These are phyloP conservation scores for Trichosanthes truncata DNA, from an alignment of 306 rosid genomes.

Conservation along the genomic window DNA sequence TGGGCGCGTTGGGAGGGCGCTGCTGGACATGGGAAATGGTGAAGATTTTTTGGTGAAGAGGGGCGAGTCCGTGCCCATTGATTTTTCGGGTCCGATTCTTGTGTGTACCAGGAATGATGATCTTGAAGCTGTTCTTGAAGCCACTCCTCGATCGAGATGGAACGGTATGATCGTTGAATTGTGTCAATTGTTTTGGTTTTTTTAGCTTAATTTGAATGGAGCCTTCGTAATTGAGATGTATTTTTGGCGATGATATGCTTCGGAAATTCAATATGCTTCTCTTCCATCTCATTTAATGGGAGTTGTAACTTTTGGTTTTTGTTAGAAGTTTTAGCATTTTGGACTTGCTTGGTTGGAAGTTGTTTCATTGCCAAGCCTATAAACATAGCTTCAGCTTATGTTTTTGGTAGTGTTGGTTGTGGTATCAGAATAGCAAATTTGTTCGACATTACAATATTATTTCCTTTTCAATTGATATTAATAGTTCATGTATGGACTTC, in stretches of 20 bases:
- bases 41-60: conserved; percentile 53
- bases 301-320: neutral
- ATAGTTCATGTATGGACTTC: neutral
- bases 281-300: too few species aligned
- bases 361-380: neutral
- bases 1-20: conserved; percentile 78
- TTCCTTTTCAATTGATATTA: neutral
- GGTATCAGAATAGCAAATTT: neutral
- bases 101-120: conserved; percentile 92
- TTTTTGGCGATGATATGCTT: neutral
- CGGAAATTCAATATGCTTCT: neutral
- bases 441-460: neutral
- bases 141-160: conserved; percentile 86
- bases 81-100: conserved; percentile 63
- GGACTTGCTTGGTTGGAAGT: neutral
- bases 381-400: neutral
- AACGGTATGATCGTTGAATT: conserved; percentile 28
- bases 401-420: neutral
- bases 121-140: conserved; percentile 70
- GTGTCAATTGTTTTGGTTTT: neutral
- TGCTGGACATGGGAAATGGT: conserved; percentile 66
- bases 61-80: conserved; percentile 64
- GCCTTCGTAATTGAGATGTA: neutral
- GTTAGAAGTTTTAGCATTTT: neutral
- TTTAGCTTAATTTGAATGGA: neutral